Conservation (phyloP, 495 filamentous ascomycete genomes). For the Articulospora tetracladia region DNA sequence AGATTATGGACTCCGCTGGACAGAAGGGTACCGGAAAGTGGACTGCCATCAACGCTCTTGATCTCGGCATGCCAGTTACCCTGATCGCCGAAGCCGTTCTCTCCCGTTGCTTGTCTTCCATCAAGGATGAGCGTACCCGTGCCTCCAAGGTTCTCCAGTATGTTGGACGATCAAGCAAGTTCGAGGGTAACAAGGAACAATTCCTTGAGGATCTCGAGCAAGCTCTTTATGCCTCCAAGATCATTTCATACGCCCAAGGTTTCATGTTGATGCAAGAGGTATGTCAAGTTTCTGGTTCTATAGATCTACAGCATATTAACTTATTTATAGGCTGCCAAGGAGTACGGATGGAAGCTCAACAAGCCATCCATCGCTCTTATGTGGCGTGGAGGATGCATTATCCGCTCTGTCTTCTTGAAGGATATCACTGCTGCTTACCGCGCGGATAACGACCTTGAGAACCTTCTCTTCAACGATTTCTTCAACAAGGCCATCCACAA, state of each 20-base stretch:
- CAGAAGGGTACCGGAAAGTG: constrained; percentile 99
- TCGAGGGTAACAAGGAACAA: constrained; percentile 84
- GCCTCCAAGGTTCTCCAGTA: constrained; percentile 72
- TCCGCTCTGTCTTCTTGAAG: constrained; percentile 99
- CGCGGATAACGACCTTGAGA: constrained; percentile 91
- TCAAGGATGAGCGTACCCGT: constrained; percentile 89
- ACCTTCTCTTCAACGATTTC: constrained; percentile 97
- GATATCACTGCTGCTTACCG: constrained; percentile 98
- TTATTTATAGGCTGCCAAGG: constrained; percentile 73
- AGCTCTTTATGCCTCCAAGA: constrained; percentile 98
- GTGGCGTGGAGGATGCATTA: constrained; percentile 99
- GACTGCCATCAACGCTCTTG: constrained; percentile 98
- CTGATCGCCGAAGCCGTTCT: constrained; percentile 97
- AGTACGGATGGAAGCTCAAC: constrained; percentile 98
- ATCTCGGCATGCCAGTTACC: constrained; percentile 98
- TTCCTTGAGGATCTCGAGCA: constrained; percentile 97
- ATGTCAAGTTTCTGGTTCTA: constrained; percentile 31
- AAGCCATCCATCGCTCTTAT: constrained; percentile 99
- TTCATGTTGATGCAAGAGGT: constrained; percentile 99
- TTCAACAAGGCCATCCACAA: constrained; percentile 98
- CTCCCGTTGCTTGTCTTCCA: constrained; percentile 84
- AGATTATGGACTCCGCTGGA: constrained; percentile 97
- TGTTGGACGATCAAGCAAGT: constrained; percentile 69
- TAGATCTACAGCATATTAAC: constrained; percentile 23
- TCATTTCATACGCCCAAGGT: constrained; percentile 98